Conservation (phyloP, 179 eudicot genomes). For the Silene coronaria region DNA sequence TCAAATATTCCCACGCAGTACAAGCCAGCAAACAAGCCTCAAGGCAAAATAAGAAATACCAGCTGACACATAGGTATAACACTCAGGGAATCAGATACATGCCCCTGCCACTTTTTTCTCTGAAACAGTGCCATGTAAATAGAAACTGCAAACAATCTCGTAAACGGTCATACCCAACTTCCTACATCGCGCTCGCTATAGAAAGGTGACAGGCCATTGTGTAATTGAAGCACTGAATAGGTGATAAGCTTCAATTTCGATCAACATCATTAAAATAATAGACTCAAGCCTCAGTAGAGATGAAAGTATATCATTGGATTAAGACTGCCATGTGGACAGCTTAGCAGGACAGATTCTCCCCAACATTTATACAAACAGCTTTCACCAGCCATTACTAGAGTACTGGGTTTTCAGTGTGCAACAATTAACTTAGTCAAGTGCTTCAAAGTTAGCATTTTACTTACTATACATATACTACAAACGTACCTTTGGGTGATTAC, state of each 20-base stretch:
- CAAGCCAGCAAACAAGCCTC: slow-evolving; percentile 1
- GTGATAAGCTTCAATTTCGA: neutral
- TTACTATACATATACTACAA: neutral
- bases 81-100: slow-evolving; percentile 9
- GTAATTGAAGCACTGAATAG: neutral
- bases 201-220: neutral
- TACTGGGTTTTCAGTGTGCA: neutral
- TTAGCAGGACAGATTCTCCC: neutral
- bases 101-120: neutral
- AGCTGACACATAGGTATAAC: neutral
- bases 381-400: neutral
- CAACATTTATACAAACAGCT: neutral
- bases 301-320: neutral
- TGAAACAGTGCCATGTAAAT: neutral
- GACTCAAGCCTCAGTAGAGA: neutral
- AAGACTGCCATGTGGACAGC: neutral
- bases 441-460: neutral
- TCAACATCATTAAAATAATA: neutral
- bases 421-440: slow-evolving; percentile 4
- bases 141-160: slow-evolving; percentile 3
- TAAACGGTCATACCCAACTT: neutral
- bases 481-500: slow-evolving; percentile 98
- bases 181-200: neutral
- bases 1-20: neutral
- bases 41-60: neutral